These are phyloP conservation scores for Lindgomyces ingoldianus DNA, from an alignment of 495 filamentous ascomycete species.

Conservation along the genomic window DNA sequence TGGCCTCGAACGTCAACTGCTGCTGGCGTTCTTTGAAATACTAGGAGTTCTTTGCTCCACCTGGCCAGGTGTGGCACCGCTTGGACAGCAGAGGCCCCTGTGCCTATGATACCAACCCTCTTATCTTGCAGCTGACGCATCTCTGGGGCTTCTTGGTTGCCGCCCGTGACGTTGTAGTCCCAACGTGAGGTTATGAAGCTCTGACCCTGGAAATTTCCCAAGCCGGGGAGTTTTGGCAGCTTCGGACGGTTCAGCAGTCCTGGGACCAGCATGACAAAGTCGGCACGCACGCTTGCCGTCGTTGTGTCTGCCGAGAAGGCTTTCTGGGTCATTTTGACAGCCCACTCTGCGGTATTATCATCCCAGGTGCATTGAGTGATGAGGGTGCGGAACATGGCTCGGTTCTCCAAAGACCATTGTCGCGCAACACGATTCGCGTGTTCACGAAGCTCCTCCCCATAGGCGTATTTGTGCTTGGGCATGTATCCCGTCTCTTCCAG, in stretches of 20 bases:
- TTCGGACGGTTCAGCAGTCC: neutral
- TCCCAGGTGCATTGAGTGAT: slow-evolving; percentile 38
- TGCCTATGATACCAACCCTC: neutral
- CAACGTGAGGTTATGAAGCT: neutral
- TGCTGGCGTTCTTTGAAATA: neutral
- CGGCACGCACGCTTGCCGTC: too few relatives aligned
- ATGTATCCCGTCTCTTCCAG: slow-evolving; percentile 63
- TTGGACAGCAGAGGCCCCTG: neutral
- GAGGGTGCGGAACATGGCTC: slow-evolving; percentile 52
- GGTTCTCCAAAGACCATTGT: slow-evolving; percentile 51
- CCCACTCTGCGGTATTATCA: too few relatives aligned
- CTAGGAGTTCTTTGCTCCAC: neutral
- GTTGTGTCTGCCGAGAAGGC: too few relatives aligned
- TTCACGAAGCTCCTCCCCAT: slow-evolving; percentile 51
- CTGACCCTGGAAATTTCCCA: neutral
- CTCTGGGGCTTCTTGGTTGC: neutral
- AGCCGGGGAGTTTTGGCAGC: neutral
- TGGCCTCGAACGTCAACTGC: neutral
- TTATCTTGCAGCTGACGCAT: neutral
- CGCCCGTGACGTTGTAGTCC: slow-evolving; percentile 1
- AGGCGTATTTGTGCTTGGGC: slow-evolving; percentile 51
- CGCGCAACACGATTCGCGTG: slow-evolving; percentile 48
- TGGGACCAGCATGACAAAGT: neutral
- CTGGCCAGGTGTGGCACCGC: neutral
- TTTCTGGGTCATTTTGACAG: too few relatives aligned